A percentile compares a stretch with the other conserved stretches of the same genome.
Conservation (phyloP, 306 rosid genomes). For the Gleditsia sinensis region DNA sequence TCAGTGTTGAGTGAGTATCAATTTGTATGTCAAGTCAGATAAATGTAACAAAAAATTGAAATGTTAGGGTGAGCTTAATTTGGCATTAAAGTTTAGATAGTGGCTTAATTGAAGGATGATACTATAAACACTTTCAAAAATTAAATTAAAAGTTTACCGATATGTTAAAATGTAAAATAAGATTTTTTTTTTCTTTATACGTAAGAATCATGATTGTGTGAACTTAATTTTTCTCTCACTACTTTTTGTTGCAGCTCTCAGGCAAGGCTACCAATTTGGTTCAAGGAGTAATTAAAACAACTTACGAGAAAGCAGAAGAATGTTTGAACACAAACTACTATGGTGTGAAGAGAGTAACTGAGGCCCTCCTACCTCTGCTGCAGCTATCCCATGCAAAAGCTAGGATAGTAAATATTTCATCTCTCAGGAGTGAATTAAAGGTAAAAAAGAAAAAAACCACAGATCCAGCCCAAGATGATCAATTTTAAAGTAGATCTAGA, state of each 20-base stretch:
- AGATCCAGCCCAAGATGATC: background rate
- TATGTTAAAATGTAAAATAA: no score
- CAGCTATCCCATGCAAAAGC: slow-evolving; percentile 50
- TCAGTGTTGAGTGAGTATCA: no score
- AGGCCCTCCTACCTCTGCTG: slow-evolving; percentile 60
- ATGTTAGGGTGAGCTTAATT: no score
- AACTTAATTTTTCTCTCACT: no score
- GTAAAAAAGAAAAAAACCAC: slow-evolving; percentile 29
- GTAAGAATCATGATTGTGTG: no score
- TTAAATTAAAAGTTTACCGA: no score
- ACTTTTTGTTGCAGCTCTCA: slow-evolving; percentile 43
- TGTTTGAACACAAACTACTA: slow-evolving; percentile 58
- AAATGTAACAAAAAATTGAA: no score
- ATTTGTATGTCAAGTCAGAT: no score
- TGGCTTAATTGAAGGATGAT: no score
- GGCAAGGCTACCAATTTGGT: slow-evolving; percentile 41
- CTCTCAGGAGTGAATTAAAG: slow-evolving; percentile 58
- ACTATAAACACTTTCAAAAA: no score
- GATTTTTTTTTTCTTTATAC: no score
- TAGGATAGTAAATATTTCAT: slow-evolving; percentile 60
- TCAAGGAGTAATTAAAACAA: slow-evolving; percentile 42
- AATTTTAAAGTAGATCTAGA: background rate
- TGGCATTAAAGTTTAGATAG: no score
- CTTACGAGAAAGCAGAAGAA: slow-evolving; percentile 50
- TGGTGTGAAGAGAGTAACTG: slow-evolving; percentile 57